Conservation (phyloP, 257 asterid genomes). For the Lavandula angustifolia region DNA sequence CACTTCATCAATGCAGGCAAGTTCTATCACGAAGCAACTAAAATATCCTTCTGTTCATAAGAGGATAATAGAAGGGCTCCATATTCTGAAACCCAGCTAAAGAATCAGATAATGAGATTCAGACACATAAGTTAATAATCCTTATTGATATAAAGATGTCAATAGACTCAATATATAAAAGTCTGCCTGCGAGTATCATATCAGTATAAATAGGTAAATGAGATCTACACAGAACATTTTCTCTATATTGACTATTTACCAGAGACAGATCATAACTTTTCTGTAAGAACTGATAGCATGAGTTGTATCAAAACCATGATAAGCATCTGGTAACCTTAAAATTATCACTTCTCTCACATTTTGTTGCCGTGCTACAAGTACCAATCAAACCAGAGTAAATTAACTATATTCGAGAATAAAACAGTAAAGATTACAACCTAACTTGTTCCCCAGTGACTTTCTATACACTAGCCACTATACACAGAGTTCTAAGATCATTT, state of each 20-base stretch:
- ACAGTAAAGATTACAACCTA: not conserved
- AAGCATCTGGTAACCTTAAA: slow-evolving; percentile 9
- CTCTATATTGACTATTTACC: no score
- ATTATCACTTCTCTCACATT: not conserved
- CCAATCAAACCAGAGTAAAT: not conserved
- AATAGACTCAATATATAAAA: no score
- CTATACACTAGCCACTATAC: not conserved
- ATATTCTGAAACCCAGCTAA: not conserved
- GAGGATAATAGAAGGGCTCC: not conserved
- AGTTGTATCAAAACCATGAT: not conserved
- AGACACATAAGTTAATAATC: no score
- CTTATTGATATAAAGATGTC: no score
- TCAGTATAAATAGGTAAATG: no score
- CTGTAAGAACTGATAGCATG: not conserved
- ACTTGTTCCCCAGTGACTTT: not conserved
- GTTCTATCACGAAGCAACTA: not conserved
- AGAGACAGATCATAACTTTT: not conserved
- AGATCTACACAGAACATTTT: not conserved
- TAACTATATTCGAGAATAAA: not conserved
- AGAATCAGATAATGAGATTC: no score
- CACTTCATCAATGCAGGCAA: not conserved
- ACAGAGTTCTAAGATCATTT: not conserved
- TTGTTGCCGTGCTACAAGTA: not conserved
- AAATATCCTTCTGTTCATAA: not conserved
- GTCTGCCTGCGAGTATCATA: not conserved